phyloP scores from a whole-genome alignment of 1,139 yeast genomes.

The Debaryomyces nepalensis region DNA sequence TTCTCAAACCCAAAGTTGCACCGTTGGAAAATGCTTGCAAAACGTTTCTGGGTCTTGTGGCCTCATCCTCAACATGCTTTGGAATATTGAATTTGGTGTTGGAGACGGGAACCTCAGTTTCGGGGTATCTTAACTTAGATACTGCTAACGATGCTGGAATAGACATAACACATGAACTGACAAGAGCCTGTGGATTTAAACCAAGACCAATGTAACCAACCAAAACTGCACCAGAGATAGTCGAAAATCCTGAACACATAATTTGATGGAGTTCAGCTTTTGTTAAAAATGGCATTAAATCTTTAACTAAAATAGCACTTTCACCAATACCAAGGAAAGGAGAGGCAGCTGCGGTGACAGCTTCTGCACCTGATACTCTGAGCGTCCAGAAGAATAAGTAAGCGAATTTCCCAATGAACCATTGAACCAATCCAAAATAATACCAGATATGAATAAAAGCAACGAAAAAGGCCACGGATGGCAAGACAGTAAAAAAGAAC shows the following conservation, averaged over 20 bases:
- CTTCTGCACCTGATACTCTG: constrained; percentile 68
- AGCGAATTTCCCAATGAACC: constrained; percentile 65
- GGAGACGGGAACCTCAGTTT: constrained; percentile 60
- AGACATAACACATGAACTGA: constrained; percentile 72
- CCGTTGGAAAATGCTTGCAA: constrained; percentile 69
- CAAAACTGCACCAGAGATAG: constrained; percentile 69
- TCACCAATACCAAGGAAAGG: constrained; percentile 76
- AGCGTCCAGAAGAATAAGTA: constrained; percentile 65
- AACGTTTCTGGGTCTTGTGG: constrained; percentile 55
- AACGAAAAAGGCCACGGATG: constrained; percentile 67
- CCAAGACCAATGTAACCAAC: constrained; percentile 71
- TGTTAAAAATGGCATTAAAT: constrained; percentile 63
- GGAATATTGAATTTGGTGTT: constrained; percentile 55
- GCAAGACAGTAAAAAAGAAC: constrained; percentile 65
- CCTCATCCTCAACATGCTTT: constrained; percentile 40
- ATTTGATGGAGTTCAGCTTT: constrained; percentile 68
- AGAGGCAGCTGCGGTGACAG: constrained; percentile 71
- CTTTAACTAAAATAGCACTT: constrained; percentile 65
- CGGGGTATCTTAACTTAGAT: constrained; percentile 66
- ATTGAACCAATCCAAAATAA: constrained; percentile 64
- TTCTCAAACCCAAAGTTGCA: constrained; percentile 61
- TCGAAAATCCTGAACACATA: constrained; percentile 70
- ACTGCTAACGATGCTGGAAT: constrained; percentile 70
- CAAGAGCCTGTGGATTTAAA: constrained; percentile 65
- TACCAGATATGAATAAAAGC: constrained; percentile 66